Percentiles rank a stretch among this genome's conserved stretches.
Evolutionary conservation across 2,329 filamentous ascomycete genomes (phyloP).

Genomic region (Metarhizium robertsii): DNA sequence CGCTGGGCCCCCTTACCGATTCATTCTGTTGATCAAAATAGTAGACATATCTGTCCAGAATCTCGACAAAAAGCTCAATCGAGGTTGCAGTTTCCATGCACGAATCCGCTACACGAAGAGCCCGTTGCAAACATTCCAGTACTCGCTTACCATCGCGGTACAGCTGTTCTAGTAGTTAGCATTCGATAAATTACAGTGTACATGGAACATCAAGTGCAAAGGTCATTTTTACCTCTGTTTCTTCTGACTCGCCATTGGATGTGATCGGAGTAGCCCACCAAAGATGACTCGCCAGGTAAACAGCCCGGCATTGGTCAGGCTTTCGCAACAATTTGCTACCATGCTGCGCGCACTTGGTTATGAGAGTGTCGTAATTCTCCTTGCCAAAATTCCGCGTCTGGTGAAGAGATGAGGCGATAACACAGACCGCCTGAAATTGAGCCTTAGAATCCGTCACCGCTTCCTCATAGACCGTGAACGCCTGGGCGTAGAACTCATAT

Average conservation of each 20-base stretch:
- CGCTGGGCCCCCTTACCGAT: constrained; percentile 46
- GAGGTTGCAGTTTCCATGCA: constrained; percentile 98
- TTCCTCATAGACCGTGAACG: constrained; percentile 97
- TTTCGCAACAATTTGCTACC: constrained; percentile 96
- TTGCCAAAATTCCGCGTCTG: constrained; percentile 84
- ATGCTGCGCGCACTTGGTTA: constrained; percentile 94
- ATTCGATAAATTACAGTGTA: neutral
- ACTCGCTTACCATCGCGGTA: constrained; percentile 98
- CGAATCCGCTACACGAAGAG: constrained; percentile 89
- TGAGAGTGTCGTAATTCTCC: constrained; percentile 97
- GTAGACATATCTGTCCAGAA: constrained; percentile 95
- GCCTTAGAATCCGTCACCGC: constrained; percentile 90
- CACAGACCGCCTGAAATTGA: constrained; percentile 95
- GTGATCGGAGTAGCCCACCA: constrained; percentile 93
- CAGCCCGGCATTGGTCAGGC: constrained; percentile 92
- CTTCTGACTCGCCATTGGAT: constrained; percentile 68
- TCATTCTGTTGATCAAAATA: constrained; percentile 99
- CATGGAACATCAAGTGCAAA: neutral
- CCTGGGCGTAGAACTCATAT: constrained; percentile 97
- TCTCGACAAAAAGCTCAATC: constrained; percentile 97
- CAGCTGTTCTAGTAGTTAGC: constrained; percentile 44
- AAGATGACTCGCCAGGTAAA: constrained; percentile 91
- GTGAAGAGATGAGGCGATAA: constrained; percentile 83
- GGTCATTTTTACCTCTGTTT: constrained; percentile 55
- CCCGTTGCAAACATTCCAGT: constrained; percentile 89